phyloP scores from a whole-genome alignment of 176 grass and related monocot genomes.

The Lolium multiflorum region DNA sequence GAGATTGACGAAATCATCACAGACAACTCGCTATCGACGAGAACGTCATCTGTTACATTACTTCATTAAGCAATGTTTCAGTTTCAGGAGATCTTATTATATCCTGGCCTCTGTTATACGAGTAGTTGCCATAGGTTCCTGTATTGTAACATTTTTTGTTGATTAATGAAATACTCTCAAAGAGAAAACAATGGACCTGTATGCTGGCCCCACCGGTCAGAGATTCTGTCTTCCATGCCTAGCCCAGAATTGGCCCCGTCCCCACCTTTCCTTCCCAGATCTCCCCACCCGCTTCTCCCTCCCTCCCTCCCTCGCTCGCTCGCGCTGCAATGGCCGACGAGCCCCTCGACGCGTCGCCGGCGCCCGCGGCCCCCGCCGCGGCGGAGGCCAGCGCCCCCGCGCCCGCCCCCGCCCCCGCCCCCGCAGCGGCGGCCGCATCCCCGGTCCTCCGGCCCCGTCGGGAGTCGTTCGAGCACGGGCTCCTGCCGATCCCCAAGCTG shows the following conservation, averaged over 20 bases:
- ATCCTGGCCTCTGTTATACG: no score
- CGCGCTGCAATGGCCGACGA: conserved; percentile 50
- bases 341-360: conserved; percentile 8
- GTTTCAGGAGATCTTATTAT: no score
- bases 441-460: conserved; percentile 73
- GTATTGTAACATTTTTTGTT: no score
- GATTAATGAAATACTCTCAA: no score
- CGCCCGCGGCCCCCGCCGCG: conserved; percentile 23
- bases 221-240: background rate
- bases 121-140: no score
- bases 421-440: conserved; percentile 1
- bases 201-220: background rate
- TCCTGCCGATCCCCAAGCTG: conserved; percentile 89
- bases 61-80: no score
- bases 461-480: conserved; percentile 92
- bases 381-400: background rate
- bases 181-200: background rate
- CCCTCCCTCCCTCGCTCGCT: background rate
- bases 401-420: background rate
- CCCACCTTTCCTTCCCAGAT: conserved; percentile 41
- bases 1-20: no score
- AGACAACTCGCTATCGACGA: no score
- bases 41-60: no score
- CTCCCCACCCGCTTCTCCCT: conserved; percentile 23
- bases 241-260: background rate